phyloP scores from a whole-genome alignment of 2,329 filamentous ascomycete genomes.

The Ceratocystis smalleyi region DNA sequence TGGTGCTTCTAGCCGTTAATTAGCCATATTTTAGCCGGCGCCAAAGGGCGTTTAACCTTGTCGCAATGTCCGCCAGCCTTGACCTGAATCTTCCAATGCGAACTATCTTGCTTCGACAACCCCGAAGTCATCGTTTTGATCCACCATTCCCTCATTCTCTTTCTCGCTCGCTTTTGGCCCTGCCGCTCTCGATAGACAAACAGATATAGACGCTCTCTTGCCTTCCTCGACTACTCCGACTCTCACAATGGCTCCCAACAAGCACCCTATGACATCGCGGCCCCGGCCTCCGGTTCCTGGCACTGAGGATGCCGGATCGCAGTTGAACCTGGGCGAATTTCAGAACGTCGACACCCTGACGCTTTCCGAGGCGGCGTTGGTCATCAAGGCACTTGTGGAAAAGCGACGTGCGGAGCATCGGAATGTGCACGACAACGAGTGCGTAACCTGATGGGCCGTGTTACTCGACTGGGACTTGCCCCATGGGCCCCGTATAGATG shows the following conservation, averaged over 20 bases:
- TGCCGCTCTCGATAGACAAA: neutral
- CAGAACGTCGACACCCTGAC: conserved; percentile 82
- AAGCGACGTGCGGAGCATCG: conserved; percentile 67
- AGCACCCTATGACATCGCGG: conserved; percentile 36
- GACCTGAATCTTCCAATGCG: neutral
- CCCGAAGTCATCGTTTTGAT: neutral
- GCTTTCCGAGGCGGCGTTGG: conserved; percentile 76
- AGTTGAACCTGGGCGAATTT: conserved; percentile 83
- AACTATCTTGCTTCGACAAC: neutral
- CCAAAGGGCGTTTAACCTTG: conserved; percentile 6
- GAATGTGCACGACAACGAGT: conserved; percentile 74
- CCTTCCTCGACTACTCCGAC: neutral
- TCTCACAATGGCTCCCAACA: conserved; percentile 11
- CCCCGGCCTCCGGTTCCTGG: conserved; percentile 53
- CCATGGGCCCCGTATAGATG: neutral
- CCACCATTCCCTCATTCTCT: neutral
- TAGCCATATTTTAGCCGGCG: conserved; percentile 15
- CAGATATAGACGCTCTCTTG: too few species aligned
- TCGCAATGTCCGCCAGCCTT: conserved; percentile 6
- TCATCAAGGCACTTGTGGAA: conserved; percentile 77
- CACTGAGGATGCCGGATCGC: conserved; percentile 74
- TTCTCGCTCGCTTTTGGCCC: neutral
- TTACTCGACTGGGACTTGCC: neutral
- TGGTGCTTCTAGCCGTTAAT: neutral
- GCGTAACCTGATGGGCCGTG: conserved; percentile 25